Base-by-base conservation (phyloP, 2,329 filamentous ascomycete species). In the Ophiocordyceps camponoti-floridani region DNA sequence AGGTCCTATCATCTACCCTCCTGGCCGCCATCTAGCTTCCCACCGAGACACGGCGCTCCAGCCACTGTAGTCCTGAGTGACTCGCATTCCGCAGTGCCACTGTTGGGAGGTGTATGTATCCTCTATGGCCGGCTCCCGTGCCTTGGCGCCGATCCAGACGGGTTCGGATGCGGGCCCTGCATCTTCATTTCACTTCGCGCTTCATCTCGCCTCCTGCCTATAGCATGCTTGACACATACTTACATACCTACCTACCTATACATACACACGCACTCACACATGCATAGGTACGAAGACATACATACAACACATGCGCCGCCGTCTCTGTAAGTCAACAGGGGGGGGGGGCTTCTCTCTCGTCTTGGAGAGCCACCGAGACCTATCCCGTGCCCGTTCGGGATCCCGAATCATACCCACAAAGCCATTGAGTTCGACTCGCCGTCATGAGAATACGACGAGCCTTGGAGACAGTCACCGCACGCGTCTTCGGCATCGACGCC, bases 401-500 rank as follows among this genome's bases (percentile, higher is more conserved):
- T 5, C 5, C 23, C 23, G 23, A 23, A 23, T 23, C 23, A 23
- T 23, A 23, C 23, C 5, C 23, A 23, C 23, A 23, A 3, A 23
- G 3, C 23, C 23, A 3, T 23, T 23, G 7, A 16, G 2, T 37
- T 12, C 12, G n/a, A 26, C 30, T 10, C 26, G 35, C 26, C n/a
- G 31, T 12, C 16, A 48, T 47, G 48, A 37, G 30, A 10, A 19
- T 31, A 5, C 45, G 31, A 26, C 40, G 43, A 33, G 19, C 46
- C 33, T 26, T 31, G 26, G 41, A 51, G 27, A 54, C 56, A 44
- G 31, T 58, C 40, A 52, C 56, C 43, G 47, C 48, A 23, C 56
- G 50, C 43, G 47, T 60, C 16, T 52, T 60, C n/a, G 55, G 55
- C 33, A 59, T 61, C 47, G 54, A 62, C 41, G 46, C 52, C 46